A percentile compares a stretch with the other conserved stretches of the same genome.
Evolutionary conservation across 169 alveolate genomes (phyloP).

Genomic region (Toxoplasma gondii): DNA sequence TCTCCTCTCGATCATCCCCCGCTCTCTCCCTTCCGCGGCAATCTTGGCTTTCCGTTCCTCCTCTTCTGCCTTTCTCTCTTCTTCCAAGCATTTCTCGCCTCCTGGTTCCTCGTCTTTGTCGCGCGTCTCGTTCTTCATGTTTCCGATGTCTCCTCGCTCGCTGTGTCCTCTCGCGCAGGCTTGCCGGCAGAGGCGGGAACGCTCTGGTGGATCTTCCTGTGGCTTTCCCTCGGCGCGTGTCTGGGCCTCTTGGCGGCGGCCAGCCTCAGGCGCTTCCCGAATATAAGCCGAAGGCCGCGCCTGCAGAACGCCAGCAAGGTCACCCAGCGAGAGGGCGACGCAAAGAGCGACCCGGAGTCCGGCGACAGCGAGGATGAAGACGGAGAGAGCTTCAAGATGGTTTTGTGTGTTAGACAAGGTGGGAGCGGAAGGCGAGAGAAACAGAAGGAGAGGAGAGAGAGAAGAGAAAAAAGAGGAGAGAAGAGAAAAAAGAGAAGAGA

Average conservation of each 20-base stretch:
- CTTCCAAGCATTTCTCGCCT: too few species aligned
- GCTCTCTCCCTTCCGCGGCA: too few species aligned
- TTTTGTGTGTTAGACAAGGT: constrained; percentile 27
- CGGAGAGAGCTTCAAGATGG: constrained; percentile 12
- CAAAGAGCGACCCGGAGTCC: not conserved
- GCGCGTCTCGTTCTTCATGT: not conserved
- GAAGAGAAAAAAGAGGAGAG: not conserved
- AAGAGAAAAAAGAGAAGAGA: not conserved
- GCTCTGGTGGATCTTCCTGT: not conserved
- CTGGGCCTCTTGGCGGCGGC: not conserved
- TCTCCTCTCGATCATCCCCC: too few species aligned
- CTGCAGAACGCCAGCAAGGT: not conserved
- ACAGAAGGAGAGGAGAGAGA: too few species aligned
- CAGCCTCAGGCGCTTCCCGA: not conserved
- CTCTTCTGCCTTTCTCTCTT: too few species aligned
- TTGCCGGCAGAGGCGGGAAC: not conserved
- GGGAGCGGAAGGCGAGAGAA: too few species aligned
- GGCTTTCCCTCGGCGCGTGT: not conserved
- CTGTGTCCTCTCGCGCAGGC: not conserved
- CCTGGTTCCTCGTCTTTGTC: not conserved
- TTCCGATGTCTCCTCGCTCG: not conserved
- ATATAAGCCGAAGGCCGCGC: not conserved
- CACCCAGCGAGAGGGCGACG: too few species aligned
- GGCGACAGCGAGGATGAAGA: constrained; percentile 10
- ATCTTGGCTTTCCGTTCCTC: too few species aligned